Evolutionary conservation across 345 rosid genomes (phyloP), one percentile per base, ranked within the genome.

Genomic region (Gossypium stocksii): DNA sequence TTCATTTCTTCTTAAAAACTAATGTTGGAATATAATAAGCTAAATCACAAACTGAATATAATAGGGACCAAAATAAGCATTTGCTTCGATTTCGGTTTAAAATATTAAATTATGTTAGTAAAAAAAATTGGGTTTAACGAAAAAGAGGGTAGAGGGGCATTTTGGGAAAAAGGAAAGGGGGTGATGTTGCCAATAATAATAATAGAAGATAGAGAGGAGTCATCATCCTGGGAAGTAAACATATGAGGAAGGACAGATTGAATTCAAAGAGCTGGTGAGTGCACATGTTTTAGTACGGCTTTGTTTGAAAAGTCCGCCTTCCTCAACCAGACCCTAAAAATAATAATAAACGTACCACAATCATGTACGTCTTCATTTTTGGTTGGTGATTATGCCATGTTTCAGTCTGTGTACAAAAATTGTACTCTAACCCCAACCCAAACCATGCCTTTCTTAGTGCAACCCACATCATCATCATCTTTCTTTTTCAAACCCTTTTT

Each of bases 181-280:
- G 1, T 2, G 7, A 4, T 16, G 14, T 3, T 15, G 22, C 13
- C 3, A 1, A 8, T 68, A 25, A 20, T 25, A 46, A 8, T 2
- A 27, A 53, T 58, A 9, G 34, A 10, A 7, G 9, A 11, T 27
- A 27, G 46, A 10, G 25, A 9, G 60, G 5, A 51, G 23, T 16
- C 8, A 52, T 48, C 27, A 64, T 72, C 22, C 15, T 73, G 77
- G 76, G 80, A 59, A 66, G 80, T 72, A 0, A 16, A 48, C 45
- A 66, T 46, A 11, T 11, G 73, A 73, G 77, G 77, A 72, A 72
- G 80, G 76, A 66, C 76, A 66, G 67, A 72, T 63, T 63, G n/a
- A 53, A 17, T 53, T 17, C 61, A 20, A 77, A 72, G 41, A 6
- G 41, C 41, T 34, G 38, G 6, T 5, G 7, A 5, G 72, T 44